Conservation (phyloP, 2,329 filamentous ascomycete species). For the Fusarium camptoceras region DNA sequence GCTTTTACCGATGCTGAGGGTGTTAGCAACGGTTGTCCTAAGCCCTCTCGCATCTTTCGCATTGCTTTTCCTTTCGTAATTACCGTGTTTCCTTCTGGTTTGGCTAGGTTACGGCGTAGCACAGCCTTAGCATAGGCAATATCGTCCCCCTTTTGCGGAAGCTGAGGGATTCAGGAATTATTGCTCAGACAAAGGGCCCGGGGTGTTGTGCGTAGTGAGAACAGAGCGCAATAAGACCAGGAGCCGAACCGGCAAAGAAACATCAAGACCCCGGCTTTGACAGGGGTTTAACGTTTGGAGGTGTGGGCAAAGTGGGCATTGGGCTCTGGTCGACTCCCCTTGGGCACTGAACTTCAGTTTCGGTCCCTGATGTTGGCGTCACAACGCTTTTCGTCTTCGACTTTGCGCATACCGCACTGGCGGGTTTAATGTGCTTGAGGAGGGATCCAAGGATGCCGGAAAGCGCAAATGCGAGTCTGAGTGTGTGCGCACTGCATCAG, state of each 20-base stretch:
- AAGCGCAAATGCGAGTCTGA: constrained; percentile 41
- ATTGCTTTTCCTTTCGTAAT: constrained; percentile 32
- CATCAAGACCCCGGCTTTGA: constrained; percentile 25
- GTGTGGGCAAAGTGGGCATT: constrained; percentile 47
- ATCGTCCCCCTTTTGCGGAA: constrained; percentile 26
- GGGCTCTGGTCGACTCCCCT: constrained; percentile 40
- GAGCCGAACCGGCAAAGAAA: constrained; percentile 38
- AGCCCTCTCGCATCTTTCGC: constrained; percentile 10
- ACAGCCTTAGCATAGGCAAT: constrained; percentile 24
- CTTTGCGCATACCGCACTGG: constrained; percentile 43
- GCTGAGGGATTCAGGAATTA: constrained; percentile 34
- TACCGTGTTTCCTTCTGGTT: constrained; percentile 22
- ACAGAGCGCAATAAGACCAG: constrained; percentile 25
- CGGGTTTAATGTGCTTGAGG: constrained; percentile 37
- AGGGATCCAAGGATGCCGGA: constrained; percentile 21
- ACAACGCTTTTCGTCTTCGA: constrained; percentile 43
- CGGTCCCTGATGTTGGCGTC: constrained; percentile 41
- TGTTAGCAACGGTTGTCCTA: constrained; percentile 19
- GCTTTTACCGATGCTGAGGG: constrained; percentile 24
- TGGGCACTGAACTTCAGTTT: constrained; percentile 39
- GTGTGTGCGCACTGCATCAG: constrained; percentile 38
- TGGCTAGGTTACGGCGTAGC: constrained; percentile 24
- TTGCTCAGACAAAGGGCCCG: constrained; percentile 30
- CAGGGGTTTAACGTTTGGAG: constrained; percentile 43
- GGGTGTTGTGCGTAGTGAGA: constrained; percentile 17